These are phyloP conservation scores for Inga laurina DNA, from an alignment of 306 rosid species.

Conservation along the genomic window DNA sequence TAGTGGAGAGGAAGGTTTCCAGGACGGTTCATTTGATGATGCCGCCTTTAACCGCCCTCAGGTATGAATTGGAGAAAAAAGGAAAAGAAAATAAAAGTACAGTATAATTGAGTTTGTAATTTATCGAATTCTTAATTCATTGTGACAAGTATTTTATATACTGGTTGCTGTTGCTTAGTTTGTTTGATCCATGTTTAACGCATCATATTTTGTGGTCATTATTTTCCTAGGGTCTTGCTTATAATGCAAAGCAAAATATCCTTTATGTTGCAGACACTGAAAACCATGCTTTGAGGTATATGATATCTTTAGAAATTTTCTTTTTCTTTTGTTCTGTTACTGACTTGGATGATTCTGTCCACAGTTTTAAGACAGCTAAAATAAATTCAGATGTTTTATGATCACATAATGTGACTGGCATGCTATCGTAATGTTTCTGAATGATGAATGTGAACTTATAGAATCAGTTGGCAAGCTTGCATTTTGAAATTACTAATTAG, in stretches of 20 bases:
- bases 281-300: constrained; percentile 95
- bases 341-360: not conserved
- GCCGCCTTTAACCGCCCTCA: constrained; percentile 93
- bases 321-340: not conserved
- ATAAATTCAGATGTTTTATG: not conserved
- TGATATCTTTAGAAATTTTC: constrained; percentile 30
- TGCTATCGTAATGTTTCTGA: constrained; percentile 18
- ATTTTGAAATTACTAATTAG: constrained; percentile 8
- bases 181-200: constrained; percentile 21
- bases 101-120: constrained; percentile 22
- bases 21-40: constrained; percentile 85
- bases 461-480: constrained; percentile 1
- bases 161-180: constrained; percentile 8
- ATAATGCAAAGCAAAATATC: constrained; percentile 80
- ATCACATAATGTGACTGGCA: constrained; percentile 6
- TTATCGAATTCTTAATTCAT: not conserved
- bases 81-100: not conserved
- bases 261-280: constrained; percentile 96
- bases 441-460: constrained; percentile 26
- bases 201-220: constrained; percentile 26
- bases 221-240: constrained; percentile 82
- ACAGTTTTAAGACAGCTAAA: not conserved
- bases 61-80: constrained; percentile 40
- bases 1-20: constrained; percentile 89
- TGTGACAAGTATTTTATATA: constrained; percentile 30